Conservation (phyloP, 495 filamentous ascomycete genomes). For the Daldinia decipiens region DNA sequence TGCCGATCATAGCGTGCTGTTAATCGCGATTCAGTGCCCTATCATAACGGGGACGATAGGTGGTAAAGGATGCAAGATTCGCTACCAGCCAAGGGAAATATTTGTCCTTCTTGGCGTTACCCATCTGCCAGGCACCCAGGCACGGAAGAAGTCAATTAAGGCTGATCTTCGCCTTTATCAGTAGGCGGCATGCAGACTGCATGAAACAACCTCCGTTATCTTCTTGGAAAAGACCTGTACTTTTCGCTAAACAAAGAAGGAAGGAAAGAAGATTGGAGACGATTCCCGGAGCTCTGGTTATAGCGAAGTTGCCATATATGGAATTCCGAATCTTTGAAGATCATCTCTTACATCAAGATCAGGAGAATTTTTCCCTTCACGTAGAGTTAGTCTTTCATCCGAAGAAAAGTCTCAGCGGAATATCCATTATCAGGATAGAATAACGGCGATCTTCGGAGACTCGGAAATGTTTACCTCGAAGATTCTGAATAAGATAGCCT, state of each 20-base stretch:
- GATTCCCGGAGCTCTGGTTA: slow-evolving; percentile 35
- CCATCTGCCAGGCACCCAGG: slow-evolving; percentile 42
- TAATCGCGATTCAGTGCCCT: slow-evolving; percentile 25
- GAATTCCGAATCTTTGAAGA: slow-evolving; percentile 34
- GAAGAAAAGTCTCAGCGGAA: slow-evolving; percentile 1
- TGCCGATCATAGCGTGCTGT: slow-evolving; percentile 36
- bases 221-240: slow-evolving; percentile 35
- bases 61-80: slow-evolving; percentile 32
- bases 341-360: slow-evolving; percentile 22
- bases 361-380: slow-evolving; percentile 16
- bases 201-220: slow-evolving; percentile 39
- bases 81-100: slow-evolving; percentile 37
- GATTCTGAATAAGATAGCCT: background rate
- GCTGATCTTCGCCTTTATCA: slow-evolving; percentile 45
- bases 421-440: slow-evolving; percentile 4
- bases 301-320: slow-evolving; percentile 32
- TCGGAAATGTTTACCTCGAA: slow-evolving; percentile 17
- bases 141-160: slow-evolving; percentile 42
- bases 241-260: background rate
- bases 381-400: slow-evolving; percentile 20
- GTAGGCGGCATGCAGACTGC: slow-evolving; percentile 33
- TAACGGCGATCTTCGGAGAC: slow-evolving; percentile 24
- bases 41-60: slow-evolving; percentile 21
- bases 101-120: slow-evolving; percentile 23
- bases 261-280: slow-evolving; percentile 17